Base-by-base conservation (phyloP, 2,329 filamentous ascomycete species). In the Nannizzia gypsea region DNA sequence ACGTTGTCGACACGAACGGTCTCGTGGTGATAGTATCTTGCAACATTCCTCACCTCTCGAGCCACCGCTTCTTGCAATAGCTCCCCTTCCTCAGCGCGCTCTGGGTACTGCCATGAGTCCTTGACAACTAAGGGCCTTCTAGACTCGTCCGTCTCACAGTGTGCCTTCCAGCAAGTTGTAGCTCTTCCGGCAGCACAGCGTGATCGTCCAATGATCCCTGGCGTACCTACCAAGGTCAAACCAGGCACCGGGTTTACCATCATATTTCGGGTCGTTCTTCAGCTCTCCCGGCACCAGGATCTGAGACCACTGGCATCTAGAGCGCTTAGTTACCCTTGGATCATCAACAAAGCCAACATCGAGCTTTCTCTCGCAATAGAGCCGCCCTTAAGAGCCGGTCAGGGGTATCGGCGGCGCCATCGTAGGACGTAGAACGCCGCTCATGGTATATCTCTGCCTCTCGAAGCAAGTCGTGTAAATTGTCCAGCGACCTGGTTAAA, bases 91-190 rank as follows among this genome's bases (percentile, higher is more conserved):
- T 71, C 65, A 6, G 62, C 64, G 36, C 63, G 62, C 59, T 69
- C 65, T 13, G 61, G 57, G 60, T 67, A 67, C 48, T 70, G 66
- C 67, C 65, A 70, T 24, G 64, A 70, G 58, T 70, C 68, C 59
- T 68, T 63, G 52, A 61, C 17, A 31, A 61, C 56, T n/a, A 63
- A 22, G 1, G 42, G 56, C 1, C 20, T 60, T 9, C 17, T n/a
- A 8, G 40, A 20, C 54, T 55, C 6, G 11, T 62, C 42, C 17
- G 52, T 38, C 56, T 77, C 66, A 42, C 59, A 68, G 70, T 78
- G 65, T 9, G 71, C 77, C 68, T 74, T 76, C 75, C 71, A 79
- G 57, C 70, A 79, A 20, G 71, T 78, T 24, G 74, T 78, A 38
- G 72, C 75, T 60, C 72, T 69, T 62, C 74, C 71, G 55, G 68